Evolutionary conservation across 2,329 filamentous ascomycete species (phyloP).

Genomic region (Cytospora schulzeri): DNA sequence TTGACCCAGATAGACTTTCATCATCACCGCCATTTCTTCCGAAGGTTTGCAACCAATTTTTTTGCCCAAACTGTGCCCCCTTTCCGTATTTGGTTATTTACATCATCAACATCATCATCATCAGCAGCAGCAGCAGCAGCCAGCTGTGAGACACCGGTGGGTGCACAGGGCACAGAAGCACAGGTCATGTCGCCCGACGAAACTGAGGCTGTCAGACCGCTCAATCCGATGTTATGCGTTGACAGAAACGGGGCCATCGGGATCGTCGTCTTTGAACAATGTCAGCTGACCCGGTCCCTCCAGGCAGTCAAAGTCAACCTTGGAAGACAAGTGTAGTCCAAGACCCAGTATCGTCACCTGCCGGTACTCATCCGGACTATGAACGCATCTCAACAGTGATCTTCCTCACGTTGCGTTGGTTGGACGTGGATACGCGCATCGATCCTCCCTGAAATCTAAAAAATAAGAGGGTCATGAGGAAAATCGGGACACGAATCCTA

Average conservation of each 20-base stretch:
- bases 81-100: neutral
- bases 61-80: conserved; percentile 6
- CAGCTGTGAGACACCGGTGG: neutral
- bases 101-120: neutral
- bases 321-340: neutral
- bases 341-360: conserved; percentile 1
- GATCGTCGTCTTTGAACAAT: neutral
- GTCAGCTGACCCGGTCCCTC: neutral
- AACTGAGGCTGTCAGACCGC: conserved; percentile 21
- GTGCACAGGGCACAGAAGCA: too few relatives aligned
- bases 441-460: conserved; percentile 26
- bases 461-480: conserved; percentile 19
- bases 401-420: neutral
- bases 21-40: conserved; percentile 22
- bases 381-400: neutral
- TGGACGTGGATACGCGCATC: conserved; percentile 11
- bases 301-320: neutral
- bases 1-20: conserved; percentile 21
- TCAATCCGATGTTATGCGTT: conserved; percentile 1
- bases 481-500: conserved; percentile 24
- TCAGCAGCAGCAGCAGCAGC: neutral
- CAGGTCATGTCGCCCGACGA: neutral
- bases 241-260: conserved; percentile 5
- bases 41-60: neutral
- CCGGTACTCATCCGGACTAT: neutral